Base-by-base conservation (phyloP, 257 asterid genomes). In the Apocynum venetum region DNA sequence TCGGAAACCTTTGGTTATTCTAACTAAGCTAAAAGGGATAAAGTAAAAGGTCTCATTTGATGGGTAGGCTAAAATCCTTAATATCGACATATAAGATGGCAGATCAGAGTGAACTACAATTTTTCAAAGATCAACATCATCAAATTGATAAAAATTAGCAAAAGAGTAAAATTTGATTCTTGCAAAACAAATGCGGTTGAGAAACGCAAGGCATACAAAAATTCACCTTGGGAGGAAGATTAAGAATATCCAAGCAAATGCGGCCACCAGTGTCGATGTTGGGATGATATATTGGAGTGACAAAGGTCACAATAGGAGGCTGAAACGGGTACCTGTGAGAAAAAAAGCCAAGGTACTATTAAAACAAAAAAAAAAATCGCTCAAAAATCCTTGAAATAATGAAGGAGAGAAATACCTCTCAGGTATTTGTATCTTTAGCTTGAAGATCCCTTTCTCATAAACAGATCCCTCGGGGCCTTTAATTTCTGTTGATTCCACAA, bases 181-280 rank as follows among this genome's bases (percentile, higher is more conserved):
- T 15, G 47, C 51, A 8, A 44, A 0, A 48, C 47, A 47, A 19
- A 15, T 25, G 6, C 40, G 5, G 4, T 17, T 11, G 38, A 31
- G n/a, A 4, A n/a, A 10, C 51, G 17, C 1, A 66, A 48, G 75
- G 31, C 7, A 8, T 47, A 48, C 31, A n/a, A 15, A 70, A 25
- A 47, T 71, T 11, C 41, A 91, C 98, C 98, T 93, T 93, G 13
- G 98, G 98, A 75, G 98, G 98, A 75, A 93, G 96, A 85, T 91
- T 91, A 80, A 93, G 96, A 81, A 93, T 91, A 86, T 93, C 98
- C 88, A 93, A 82, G 85, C 98, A 93, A 90, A 93, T 93, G 72
- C 98, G 92, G 25, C 98, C 98, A 68, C 96, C 98, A n/a, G 78
- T 91, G 80, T 93, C 98, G 4, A 91, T 90, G 79, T 93, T 93